Evolutionary conservation across 331 rosid genomes (phyloP), one percentile per base, ranked within the genome.

Genomic region (Quercus tomentella): DNA sequence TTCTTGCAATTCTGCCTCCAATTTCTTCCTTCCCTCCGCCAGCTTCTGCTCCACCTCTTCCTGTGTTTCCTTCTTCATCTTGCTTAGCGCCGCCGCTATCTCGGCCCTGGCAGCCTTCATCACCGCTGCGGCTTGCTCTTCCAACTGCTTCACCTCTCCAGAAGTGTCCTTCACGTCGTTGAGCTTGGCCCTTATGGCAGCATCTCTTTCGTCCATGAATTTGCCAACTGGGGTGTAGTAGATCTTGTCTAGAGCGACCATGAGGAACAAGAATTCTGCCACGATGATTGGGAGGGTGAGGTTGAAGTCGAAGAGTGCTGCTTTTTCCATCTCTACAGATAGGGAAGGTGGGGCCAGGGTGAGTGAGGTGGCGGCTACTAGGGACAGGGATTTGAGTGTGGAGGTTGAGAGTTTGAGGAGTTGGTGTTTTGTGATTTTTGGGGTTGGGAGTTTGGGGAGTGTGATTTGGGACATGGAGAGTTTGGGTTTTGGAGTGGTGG

Each of bases 21-120:
- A 86, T 71, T 87, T 96, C 91, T 88, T 85, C 87, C 92, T 87
- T 0, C 97, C 99, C 82, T 90, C 98, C 0, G 89, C 87, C 12
- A 95, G 72, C 83, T 93, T 93, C 89, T 70, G 75, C 88, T 96
- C 98, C 74, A 96, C 91, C 88, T 93, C 97, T 6, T 9, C 86
- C 76, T 93, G 93, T 1, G 99, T 96, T 79, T 96, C 98, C 86
- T 90, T 90, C 93, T 96, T 96, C 98, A 96, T 96, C 89, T 88
- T 78, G 69, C 81, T 90, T 55, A 96, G 89, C 10, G 99, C 99
- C 10, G 96, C 92, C 3, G 97, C 56, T 17, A 96, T 96, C 93
- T 96, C 98, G 0, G 93, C 99, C 68, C 96, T 84, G 3, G 98
- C 96, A 0, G 97, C 97, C 77, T 12, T 89, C 93, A 93, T 79